Evolutionary conservation across 2,329 filamentous ascomycete species (phyloP).

Genomic region (Macrophomina tecta): DNA sequence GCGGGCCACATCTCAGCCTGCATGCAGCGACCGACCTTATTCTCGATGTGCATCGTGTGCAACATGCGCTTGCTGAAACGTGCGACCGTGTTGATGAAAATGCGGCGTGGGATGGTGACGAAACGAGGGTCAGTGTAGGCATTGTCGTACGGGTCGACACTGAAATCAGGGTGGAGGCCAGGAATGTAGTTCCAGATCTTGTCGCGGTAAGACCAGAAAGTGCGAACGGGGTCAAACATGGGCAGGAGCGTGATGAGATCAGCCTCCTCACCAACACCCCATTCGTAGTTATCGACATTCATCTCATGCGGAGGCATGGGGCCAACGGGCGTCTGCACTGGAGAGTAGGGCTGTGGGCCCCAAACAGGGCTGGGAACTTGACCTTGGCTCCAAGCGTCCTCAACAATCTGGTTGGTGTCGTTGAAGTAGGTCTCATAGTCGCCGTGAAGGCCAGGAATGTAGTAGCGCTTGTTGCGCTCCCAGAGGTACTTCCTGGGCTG

Average conservation of each 20-base stretch:
- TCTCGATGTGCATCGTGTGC: constrained; percentile 88
- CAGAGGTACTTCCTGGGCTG: constrained; percentile 65
- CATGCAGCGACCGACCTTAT: constrained; percentile 84
- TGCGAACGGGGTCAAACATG: constrained; percentile 87
- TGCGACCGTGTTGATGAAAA: constrained; percentile 86
- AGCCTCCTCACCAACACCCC: constrained; percentile 89
- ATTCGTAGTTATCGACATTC: constrained; percentile 80
- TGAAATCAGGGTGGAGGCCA: constrained; percentile 77
- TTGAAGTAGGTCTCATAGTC: constrained; percentile 54
- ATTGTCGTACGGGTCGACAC: constrained; percentile 71
- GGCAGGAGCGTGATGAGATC: constrained; percentile 92
- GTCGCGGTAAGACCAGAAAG: constrained; percentile 70
- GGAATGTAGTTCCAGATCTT: constrained; percentile 58
- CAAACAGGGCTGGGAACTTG: constrained; percentile 69
- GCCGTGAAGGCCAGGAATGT: constrained; percentile 60
- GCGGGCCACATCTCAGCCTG: constrained; percentile 97
- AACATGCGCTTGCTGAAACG: constrained; percentile 82
- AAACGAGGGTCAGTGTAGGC: constrained; percentile 60
- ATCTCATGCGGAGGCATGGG: constrained; percentile 73
- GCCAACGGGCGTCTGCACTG: constrained; percentile 78
- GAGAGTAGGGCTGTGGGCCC: constrained; percentile 76
- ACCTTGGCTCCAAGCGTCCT: constrained; percentile 45
- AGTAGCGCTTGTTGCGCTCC: constrained; percentile 64
- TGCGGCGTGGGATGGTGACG: constrained; percentile 68
- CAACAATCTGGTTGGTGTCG: constrained; percentile 49